phyloP scores from a whole-genome alignment of 129 eudicot species.

The Kitagawia praeruptora region DNA sequence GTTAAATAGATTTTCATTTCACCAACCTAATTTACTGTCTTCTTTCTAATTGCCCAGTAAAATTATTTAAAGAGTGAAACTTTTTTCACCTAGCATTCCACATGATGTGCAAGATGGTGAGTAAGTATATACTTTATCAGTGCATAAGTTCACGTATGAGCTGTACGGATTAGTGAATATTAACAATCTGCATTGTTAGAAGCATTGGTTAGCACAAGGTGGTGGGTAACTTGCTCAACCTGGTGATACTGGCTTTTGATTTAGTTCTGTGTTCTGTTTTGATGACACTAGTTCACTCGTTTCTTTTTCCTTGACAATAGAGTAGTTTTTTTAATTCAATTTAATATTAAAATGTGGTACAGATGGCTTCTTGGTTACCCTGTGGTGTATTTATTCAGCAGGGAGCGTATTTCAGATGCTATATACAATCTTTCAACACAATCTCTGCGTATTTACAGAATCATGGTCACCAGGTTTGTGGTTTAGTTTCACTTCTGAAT shows the following conservation, averaged over 20 bases:
- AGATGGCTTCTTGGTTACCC: constrained; percentile 99
- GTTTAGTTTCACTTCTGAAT: not conserved
- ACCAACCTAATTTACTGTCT: not conserved
- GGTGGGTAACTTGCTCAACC: not conserved
- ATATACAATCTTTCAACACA: constrained; percentile 76
- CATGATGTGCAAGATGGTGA: not conserved
- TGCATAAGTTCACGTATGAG: not conserved
- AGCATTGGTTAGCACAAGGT: not conserved
- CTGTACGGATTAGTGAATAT: not conserved
- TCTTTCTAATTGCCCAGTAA: not conserved
- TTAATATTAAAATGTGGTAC: constrained; percentile 11
- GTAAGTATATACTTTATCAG: not conserved
- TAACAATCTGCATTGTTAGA: not conserved
- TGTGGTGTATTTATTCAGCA: constrained; percentile 69
- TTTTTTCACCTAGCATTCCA: not conserved
- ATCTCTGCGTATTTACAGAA: constrained; percentile 57
- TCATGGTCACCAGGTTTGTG: constrained; percentile 59
- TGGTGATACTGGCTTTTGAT: not conserved
- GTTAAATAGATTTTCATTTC: not conserved
- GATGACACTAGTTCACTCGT: not conserved
- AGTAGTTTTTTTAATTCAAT: not conserved
- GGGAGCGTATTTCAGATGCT: constrained; percentile 69
- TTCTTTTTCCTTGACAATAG: not conserved
- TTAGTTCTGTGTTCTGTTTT: not conserved
- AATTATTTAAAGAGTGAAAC: not conserved